Conservation (phyloP, 352 stramenopile species). For the Phytopythium vexans region DNA sequence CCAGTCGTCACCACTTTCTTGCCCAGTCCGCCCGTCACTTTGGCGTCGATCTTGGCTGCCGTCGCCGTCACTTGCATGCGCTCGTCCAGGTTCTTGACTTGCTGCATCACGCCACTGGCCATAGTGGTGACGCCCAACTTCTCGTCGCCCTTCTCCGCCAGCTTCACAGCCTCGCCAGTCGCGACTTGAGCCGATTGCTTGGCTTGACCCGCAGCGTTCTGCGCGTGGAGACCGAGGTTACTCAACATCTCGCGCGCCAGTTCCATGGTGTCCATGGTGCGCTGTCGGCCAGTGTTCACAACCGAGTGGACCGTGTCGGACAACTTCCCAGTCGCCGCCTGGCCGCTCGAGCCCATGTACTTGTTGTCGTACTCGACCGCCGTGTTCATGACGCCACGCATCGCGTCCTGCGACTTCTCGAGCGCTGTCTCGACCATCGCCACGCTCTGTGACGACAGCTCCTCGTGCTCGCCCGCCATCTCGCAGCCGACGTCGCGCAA, state of each 20-base stretch:
- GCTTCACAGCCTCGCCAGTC: slow-evolving; percentile 39
- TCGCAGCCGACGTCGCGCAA: slow-evolving; percentile 20
- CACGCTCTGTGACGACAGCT: slow-evolving; percentile 40
- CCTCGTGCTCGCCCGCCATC: slow-evolving; percentile 30
- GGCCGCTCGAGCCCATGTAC: slow-evolving; percentile 27
- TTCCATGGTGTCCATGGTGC: slow-evolving; percentile 56
- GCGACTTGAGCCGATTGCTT: slow-evolving; percentile 24
- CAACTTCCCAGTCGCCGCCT: slow-evolving; percentile 8
- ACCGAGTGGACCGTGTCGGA: slow-evolving; percentile 33
- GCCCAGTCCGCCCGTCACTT: slow-evolving; percentile 60
- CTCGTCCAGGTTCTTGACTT: slow-evolving; percentile 48
- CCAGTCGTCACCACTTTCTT: slow-evolving; percentile 46
- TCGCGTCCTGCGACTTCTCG: slow-evolving; percentile 29
- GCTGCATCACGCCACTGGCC: slow-evolving; percentile 38
- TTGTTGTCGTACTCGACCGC: slow-evolving; percentile 58
- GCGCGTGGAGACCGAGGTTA: slow-evolving; percentile 35
- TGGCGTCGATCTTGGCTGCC: slow-evolving; percentile 53
- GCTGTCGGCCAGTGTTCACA: slow-evolving; percentile 52
- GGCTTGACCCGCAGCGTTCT: slow-evolving; percentile 32
- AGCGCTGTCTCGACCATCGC: slow-evolving; percentile 44
- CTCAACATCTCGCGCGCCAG: slow-evolving; percentile 46
- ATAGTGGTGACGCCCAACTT: slow-evolving; percentile 43
- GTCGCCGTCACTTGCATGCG: slow-evolving; percentile 53
- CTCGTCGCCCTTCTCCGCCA: slow-evolving; percentile 48
- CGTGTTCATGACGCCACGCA: slow-evolving; percentile 35